Base-by-base conservation (phyloP, 139 green algal species). In the Coccomyxa sp. region DNA sequence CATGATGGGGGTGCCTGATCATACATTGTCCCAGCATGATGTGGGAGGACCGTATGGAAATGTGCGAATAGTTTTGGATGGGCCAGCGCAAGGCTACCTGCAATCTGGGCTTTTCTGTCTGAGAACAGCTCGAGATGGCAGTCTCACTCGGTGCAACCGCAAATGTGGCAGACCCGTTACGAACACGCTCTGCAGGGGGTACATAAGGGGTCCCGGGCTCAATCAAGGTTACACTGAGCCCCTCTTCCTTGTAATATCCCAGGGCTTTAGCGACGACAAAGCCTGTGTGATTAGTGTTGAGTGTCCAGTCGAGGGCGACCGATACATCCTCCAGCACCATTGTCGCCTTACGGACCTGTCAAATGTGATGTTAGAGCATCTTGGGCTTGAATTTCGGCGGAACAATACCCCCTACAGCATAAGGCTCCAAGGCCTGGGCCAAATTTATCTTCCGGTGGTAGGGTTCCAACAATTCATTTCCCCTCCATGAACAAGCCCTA, bases 261-360 rank as follows among this genome's bases (percentile, higher is more conserved):
- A 50, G 31, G 68, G 50, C 69, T 41, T 74, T 86, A 68, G 81
- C 86, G 39, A 86, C 73, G 69, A 88, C 93, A 33, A 89, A 90
- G 31, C 90, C 84, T 68, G 74, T 82, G 71, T 96, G 92, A 70
- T 95, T 95, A 24, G 85, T 88, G 82, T 97, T 97, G 8, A 93
- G 92, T 0, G 88, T 94, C 94, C 94, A 96, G 74, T 97, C 91
- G 0, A 96, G 85, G 0, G 92, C 91, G 0, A 96, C 70, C 14
- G 33, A n/a, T n/a, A n/a, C n/a, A n/a, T n/a, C n/a, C n/a, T n/a
- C n/a, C n/a, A n/a, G n/a, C n/a, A n/a, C n/a, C n/a, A n/a, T n/a
- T n/a, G n/a, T n/a, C n/a, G n/a, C n/a, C n/a, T n/a, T n/a, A n/a
- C n/a, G n/a, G n/a, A n/a, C n/a, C n/a, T n/a, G n/a, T n/a, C n/a